Conservation (phyloP, 2,329 filamentous ascomycete genomes). For the Onygenales sp. region DNA sequence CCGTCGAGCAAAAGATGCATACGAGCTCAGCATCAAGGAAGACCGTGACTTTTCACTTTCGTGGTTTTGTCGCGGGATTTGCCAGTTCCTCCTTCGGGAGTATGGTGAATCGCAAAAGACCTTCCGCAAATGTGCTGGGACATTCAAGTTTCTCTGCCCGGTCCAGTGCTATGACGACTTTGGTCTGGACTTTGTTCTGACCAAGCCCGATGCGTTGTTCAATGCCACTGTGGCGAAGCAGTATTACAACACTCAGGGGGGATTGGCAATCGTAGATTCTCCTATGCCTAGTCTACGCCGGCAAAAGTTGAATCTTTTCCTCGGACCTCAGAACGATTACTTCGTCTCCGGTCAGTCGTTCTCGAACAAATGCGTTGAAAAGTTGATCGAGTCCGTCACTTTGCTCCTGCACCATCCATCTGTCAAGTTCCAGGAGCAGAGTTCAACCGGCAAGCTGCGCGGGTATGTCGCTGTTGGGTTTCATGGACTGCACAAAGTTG, state of each 20-base stretch:
- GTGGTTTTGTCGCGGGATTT: conserved; percentile 4
- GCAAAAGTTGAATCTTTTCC: neutral
- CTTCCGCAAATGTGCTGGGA: conserved; percentile 1
- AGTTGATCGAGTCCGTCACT: neutral
- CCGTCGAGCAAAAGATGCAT: conserved; percentile 3
- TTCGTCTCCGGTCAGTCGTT: neutral
- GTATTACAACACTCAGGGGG: neutral
- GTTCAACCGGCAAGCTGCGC: neutral
- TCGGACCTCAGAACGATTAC: conserved; percentile 1
- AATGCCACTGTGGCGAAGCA: conserved; percentile 3
- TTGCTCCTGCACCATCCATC: neutral
- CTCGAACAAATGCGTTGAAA: neutral
- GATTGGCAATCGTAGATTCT: neutral
- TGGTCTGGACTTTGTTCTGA: conserved; percentile 8
- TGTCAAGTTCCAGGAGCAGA: neutral
- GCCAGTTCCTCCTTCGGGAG: neutral
- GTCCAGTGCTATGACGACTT: neutral
- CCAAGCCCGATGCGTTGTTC: conserved; percentile 5
- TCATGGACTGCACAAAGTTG: neutral
- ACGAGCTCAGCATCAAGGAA: conserved; percentile 2
- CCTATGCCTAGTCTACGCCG: neutral
- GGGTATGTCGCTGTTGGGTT: neutral
- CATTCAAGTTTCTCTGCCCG: neutral
- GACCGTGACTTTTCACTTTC: conserved; percentile 1
- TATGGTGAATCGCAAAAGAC: neutral